Conservation (phyloP, 768 basidiomycete genomes). For the Leccinum truebloodii region DNA sequence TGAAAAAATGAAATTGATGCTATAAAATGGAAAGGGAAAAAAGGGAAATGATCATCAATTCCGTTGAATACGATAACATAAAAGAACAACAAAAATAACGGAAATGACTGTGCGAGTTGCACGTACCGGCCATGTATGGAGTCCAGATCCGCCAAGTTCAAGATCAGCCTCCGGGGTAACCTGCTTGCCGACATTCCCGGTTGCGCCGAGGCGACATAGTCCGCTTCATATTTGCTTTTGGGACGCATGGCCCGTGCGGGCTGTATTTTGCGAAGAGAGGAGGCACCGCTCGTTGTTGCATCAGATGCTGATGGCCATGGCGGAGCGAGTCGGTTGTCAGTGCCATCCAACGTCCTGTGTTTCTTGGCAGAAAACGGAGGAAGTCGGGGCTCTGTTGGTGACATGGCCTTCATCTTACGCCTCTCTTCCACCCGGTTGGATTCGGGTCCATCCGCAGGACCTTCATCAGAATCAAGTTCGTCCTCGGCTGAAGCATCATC, state of each 20-base stretch:
- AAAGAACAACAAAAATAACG: conserved; percentile 1
- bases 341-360: conserved; percentile 16
- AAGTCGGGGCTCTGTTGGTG: conserved; percentile 21
- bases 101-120: conserved; percentile 9
- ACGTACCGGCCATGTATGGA: conserved; percentile 60
- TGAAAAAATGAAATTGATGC: conserved; percentile 58
- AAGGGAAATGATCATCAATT: conserved; percentile 7
- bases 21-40: conserved; percentile 24
- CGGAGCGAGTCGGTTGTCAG: conserved; percentile 21
- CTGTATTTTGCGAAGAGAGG: conserved; percentile 24
- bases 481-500: conserved; percentile 35
- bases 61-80: conserved; percentile 1
- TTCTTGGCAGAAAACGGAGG: conserved; percentile 27
- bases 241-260: conserved; percentile 29
- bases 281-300: conserved; percentile 13
- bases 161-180: conserved; percentile 28
- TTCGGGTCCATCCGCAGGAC: conserved; percentile 24
- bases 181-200: conserved; percentile 16
- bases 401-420: conserved; percentile 24
- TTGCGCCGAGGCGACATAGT: conserved; percentile 21
- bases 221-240: conserved; percentile 27
- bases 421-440: conserved; percentile 24
- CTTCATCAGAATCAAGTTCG: conserved; percentile 41
- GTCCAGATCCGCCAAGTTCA: conserved; percentile 58
- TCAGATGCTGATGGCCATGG: conserved; percentile 24